Evolutionary conservation across 2,329 filamentous ascomycete genomes (phyloP).

Genomic region (Leptographium galeiforme): DNA sequence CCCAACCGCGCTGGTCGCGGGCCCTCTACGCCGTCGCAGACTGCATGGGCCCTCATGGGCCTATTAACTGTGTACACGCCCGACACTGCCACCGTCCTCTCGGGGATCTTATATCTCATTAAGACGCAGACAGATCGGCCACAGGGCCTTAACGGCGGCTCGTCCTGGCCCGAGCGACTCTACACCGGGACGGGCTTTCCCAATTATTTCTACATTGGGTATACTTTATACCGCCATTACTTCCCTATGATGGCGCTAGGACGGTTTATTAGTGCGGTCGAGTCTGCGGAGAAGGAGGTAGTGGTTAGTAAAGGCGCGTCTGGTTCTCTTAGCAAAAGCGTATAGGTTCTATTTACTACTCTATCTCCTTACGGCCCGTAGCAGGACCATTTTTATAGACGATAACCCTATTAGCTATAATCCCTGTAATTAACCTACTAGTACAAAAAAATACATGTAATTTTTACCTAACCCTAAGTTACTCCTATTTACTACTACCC

Average conservation of each 20-base stretch:
- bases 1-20: constrained; percentile 3
- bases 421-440: too few relatives aligned
- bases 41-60: constrained; percentile 19
- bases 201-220: constrained; percentile 1
- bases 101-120: background rate
- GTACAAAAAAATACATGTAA: too few relatives aligned
- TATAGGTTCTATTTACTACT: too few relatives aligned
- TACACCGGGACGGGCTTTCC: constrained; percentile 5
- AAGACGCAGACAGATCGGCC: background rate
- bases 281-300: background rate
- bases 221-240: constrained; percentile 4
- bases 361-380: too few relatives aligned
- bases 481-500: too few relatives aligned
- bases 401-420: too few relatives aligned
- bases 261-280: background rate
- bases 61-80: constrained; percentile 9
- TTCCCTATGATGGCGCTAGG: constrained; percentile 5
- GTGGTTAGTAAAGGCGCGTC: background rate
- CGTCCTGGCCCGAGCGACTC: constrained; percentile 1
- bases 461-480: too few relatives aligned
- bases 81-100: background rate
- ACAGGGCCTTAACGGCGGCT: background rate
- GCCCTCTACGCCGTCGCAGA: constrained; percentile 18
- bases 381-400: too few relatives aligned
- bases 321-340: too few relatives aligned